Evolutionary conservation across 2,329 filamentous ascomycete species (phyloP), one percentile per base, ranked within the genome.

Genomic region (Pseudofabraea citricarpa): DNA sequence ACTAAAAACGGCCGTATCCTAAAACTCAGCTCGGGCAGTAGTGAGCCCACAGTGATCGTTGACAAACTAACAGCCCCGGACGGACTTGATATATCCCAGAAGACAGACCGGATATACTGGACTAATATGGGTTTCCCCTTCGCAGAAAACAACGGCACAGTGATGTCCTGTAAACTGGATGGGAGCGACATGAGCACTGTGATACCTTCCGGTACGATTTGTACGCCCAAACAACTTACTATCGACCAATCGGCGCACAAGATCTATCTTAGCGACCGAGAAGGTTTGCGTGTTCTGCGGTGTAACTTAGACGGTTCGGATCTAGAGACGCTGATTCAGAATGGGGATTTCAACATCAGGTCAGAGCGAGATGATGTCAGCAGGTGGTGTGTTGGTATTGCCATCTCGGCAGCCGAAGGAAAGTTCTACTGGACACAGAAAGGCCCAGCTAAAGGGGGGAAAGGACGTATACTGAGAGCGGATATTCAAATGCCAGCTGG

Each of bases 381-480:
- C 15, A 56, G 62, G 5, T 78, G 74, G 74, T 77, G 73, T 41
- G 75, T 81, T 13, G 77, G 78, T 1, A 66, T 82, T 33, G 58
- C 72, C 0, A 63, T 81, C 0, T 67, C 68, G 3, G 59, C 59
- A 0, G 46, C 56, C 0, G 57, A 58, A 0, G 66, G 67, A 15
- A 65, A 69, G 32, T 63, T 81, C 39, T 81, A 74, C 64, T 82
- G 78, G 77, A 75, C 72, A 0, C 77, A 81, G 40, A 81, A 81
- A 52, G 45, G 44, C 2, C 26, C n/a, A 3, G 29, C 48, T 6
- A 47, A 50, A 23, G 47, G 37, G 6, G 33, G 37, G 5, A 41
- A 45, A 29, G 44, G 41, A 10, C 32, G 21, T 24, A 44, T 50
- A 13, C 26, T 50, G 16, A 40, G 48, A 15, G n/a, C n/a, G n/a